Percentiles rank a stretch among this genome's conserved stretches.
Evolutionary conservation across 345 rosid genomes (phyloP).

Genomic region (Nephelium lappaceum): DNA sequence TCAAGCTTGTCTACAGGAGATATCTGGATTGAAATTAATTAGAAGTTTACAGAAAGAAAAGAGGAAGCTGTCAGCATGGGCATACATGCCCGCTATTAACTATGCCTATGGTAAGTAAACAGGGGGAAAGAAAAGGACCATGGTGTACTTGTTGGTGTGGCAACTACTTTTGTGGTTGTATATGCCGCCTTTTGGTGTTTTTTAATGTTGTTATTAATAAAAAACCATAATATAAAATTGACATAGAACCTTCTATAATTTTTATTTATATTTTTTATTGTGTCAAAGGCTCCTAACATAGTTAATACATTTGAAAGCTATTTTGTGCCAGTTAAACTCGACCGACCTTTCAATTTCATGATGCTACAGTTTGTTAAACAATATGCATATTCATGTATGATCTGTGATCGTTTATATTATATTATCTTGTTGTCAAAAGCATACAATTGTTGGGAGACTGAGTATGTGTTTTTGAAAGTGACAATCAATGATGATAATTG

Average conservation of each 20-base stretch:
- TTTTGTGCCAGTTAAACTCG: neutral
- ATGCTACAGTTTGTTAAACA: constrained; percentile 14
- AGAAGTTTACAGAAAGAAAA: constrained; percentile 25
- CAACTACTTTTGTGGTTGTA: neutral
- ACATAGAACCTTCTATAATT: neutral
- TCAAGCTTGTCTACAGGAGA: constrained; percentile 23
- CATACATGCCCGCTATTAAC: constrained; percentile 2
- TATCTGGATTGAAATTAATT: constrained; percentile 22
- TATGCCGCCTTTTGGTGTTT: neutral
- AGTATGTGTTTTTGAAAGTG: constrained; percentile 1
- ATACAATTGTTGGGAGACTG: constrained; percentile 18
- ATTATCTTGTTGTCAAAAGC: constrained; percentile 13
- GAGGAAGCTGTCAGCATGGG: constrained; percentile 9
- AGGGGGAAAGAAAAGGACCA: neutral
- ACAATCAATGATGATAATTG: constrained; percentile 1
- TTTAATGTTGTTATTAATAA: neutral
- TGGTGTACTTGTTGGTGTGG: neutral
- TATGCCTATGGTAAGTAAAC: constrained; percentile 16
- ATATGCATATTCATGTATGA: neutral
- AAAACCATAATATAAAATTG: neutral
- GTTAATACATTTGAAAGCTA: constrained; percentile 13
- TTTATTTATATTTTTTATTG: neutral
- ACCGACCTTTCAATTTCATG: constrained; percentile 6
- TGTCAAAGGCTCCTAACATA: neutral
- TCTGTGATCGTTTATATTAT: neutral